A percentile compares a stretch with the other conserved stretches of the same genome.
Evolutionary conservation across 2,329 filamentous ascomycete genomes (phyloP).

Genomic region (Sclerotinia minor): DNA sequence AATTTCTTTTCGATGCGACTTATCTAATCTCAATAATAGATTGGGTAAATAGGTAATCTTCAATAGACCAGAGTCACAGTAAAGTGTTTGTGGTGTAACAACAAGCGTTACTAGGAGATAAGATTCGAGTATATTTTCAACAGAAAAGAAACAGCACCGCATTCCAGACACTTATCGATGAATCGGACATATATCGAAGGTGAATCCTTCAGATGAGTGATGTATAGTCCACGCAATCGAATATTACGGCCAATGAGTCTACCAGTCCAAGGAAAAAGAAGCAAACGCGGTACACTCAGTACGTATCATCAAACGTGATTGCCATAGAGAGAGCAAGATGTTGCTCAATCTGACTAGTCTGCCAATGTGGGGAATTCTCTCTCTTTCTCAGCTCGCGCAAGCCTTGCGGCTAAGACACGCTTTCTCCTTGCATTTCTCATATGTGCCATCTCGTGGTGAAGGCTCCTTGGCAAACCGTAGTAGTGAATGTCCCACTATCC

Average conservation of each 20-base stretch:
- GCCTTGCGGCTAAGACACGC: constrained; percentile 1
- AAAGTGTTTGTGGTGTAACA: too few species aligned
- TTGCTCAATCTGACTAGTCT: background rate
- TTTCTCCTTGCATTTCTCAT: constrained; percentile 18
- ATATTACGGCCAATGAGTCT: too few species aligned
- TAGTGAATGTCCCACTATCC: background rate
- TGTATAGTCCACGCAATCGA: background rate
- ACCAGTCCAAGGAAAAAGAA: too few species aligned
- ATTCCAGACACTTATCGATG: background rate
- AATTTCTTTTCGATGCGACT: background rate
- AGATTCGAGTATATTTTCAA: background rate
- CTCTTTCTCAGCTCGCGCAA: background rate
- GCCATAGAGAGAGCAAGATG: background rate
- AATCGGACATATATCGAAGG: background rate
- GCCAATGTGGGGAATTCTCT: background rate
- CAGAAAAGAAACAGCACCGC: background rate
- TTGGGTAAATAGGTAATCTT: background rate
- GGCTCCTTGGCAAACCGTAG: background rate
- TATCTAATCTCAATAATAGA: background rate
- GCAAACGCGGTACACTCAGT: background rate
- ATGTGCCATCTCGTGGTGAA: constrained; percentile 14
- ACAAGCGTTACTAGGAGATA: background rate
- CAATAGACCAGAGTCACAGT: too few species aligned
- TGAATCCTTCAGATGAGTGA: background rate
- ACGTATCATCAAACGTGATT: background rate